phyloP scores from a whole-genome alignment of 345 rosid species.

The Salix arbutifolia region DNA sequence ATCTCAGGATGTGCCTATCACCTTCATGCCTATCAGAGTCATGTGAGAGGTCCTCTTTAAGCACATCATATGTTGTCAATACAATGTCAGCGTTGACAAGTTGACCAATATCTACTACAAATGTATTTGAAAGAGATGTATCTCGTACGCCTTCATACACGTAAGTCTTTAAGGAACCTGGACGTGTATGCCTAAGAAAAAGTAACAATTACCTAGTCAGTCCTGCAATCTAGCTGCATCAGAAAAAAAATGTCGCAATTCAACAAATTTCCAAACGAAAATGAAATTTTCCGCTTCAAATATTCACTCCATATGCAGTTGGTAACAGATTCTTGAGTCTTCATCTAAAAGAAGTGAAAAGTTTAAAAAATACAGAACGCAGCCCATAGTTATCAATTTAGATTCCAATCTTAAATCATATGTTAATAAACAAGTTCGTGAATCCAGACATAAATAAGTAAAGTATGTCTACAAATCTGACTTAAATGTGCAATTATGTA shows the following conservation, averaged over 20 bases:
- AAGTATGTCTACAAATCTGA: background rate
- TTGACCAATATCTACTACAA: conserved; percentile 50
- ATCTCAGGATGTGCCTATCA: conserved; percentile 81
- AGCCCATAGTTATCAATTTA: no score
- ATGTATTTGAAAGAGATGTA: conserved; percentile 51
- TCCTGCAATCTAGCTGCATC: conserved; percentile 3
- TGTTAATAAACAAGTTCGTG: background rate
- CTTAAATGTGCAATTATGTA: background rate
- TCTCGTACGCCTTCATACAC: conserved; percentile 85
- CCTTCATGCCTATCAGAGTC: conserved; percentile 93
- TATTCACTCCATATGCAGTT: background rate
- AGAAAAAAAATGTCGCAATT: conserved; percentile 7
- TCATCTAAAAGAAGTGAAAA: background rate
- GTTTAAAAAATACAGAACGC: no score
- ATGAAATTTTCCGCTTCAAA: conserved; percentile 4
- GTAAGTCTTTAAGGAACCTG: conserved; percentile 63
- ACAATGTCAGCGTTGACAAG: conserved; percentile 74
- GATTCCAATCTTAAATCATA: no score
- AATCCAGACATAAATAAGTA: background rate
- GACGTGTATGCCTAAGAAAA: conserved; percentile 71
- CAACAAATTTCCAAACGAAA: conserved; percentile 10
- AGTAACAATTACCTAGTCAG: conserved; percentile 18
- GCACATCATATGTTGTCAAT: conserved; percentile 90
- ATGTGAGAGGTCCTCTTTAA: conserved; percentile 91
- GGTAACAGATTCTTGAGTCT: background rate